A percentile compares a stretch with the other conserved stretches of the same genome.
phyloP scores from a whole-genome alignment of 805 yeast genomes.

The Wickerhamiella azymoides region DNA sequence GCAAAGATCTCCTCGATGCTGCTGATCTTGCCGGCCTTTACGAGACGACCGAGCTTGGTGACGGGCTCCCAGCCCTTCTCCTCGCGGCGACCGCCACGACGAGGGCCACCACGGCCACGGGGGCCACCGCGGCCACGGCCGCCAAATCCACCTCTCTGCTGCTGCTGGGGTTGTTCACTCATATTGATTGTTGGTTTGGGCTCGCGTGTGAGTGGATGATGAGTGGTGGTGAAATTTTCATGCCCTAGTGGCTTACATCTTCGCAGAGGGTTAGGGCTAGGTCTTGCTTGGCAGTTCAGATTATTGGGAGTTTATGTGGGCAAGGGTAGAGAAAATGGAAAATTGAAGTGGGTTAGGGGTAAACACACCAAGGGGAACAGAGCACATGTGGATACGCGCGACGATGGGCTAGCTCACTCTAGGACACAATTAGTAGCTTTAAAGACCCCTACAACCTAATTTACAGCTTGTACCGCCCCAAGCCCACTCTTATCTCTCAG shows the following conservation, averaged over 20 bases:
- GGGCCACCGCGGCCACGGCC: constrained; percentile 25
- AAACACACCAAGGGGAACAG: no score
- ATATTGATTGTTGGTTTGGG: neutral
- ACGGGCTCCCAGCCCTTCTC: constrained; percentile 99
- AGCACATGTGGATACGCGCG: no score
- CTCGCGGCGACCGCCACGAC: constrained; percentile 75
- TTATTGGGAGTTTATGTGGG: no score
- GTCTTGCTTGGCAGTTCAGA: no score
- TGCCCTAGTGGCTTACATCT: neutral
- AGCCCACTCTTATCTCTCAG: no score
- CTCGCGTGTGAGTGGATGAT: neutral
- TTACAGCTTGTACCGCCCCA: no score
- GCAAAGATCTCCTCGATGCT: constrained; percentile 96
- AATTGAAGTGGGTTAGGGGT: no score
- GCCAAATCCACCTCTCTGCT: constrained; percentile 11
- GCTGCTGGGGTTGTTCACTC: constrained; percentile 7
- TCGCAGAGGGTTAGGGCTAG: no score
- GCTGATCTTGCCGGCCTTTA: constrained; percentile 95
- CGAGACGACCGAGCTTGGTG: constrained; percentile 99
- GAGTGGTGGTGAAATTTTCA: neutral
- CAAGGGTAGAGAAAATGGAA: no score
- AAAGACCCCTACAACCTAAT: no score
- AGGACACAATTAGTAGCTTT: no score
- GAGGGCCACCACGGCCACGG: constrained; percentile 33
- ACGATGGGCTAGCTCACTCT: no score